These are phyloP conservation scores for Afroboletus lepidellus DNA, from an alignment of 1,284 basidiomycete genomes.

Conservation along the genomic window DNA sequence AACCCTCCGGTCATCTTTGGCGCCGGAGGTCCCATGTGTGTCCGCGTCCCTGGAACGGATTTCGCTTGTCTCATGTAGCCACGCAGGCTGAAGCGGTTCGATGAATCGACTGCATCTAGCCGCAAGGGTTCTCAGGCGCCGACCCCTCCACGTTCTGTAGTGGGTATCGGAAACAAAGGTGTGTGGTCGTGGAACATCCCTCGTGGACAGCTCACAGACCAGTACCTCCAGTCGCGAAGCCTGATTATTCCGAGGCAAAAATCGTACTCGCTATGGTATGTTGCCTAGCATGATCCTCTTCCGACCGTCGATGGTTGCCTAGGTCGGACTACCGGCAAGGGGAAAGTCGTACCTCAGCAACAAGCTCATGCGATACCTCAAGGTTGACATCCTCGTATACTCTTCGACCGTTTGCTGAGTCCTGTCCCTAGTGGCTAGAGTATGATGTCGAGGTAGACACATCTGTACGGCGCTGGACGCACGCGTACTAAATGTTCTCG, in stretches of 20 bases:
- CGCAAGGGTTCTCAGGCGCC: slow-evolving; percentile 64
- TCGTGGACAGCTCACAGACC: neutral
- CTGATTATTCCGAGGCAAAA: slow-evolving; percentile 97
- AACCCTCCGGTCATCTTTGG: slow-evolving; percentile 30
- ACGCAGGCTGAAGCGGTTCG: slow-evolving; percentile 73
- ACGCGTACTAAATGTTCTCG: slow-evolving; percentile 6
- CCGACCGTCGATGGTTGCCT: slow-evolving; percentile 3
- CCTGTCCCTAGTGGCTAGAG: slow-evolving; percentile 84
- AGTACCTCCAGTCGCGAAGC: slow-evolving; percentile 73
- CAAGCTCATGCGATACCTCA: slow-evolving; percentile 79
- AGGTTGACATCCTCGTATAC: slow-evolving; percentile 42
- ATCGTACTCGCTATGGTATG: slow-evolving; percentile 96
- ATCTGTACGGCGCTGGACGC: neutral
- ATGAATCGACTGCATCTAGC: slow-evolving; percentile 68
- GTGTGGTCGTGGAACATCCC: slow-evolving; percentile 13
- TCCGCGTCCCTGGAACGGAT: neutral
- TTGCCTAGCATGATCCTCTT: neutral
- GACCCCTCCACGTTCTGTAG: slow-evolving; percentile 74
- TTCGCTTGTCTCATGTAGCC: slow-evolving; percentile 4
- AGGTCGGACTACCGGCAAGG: slow-evolving; percentile 80
- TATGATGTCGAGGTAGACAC: slow-evolving; percentile 85
- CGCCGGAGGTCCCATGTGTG: slow-evolving; percentile 35
- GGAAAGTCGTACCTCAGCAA: slow-evolving; percentile 87
- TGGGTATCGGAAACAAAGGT: slow-evolving; percentile 83
- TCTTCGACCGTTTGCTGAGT: slow-evolving; percentile 11